These are phyloP conservation scores for Rhodotorula sp. DNA, from an alignment of 1,284 basidiomycete genomes.

Conservation along the genomic window DNA sequence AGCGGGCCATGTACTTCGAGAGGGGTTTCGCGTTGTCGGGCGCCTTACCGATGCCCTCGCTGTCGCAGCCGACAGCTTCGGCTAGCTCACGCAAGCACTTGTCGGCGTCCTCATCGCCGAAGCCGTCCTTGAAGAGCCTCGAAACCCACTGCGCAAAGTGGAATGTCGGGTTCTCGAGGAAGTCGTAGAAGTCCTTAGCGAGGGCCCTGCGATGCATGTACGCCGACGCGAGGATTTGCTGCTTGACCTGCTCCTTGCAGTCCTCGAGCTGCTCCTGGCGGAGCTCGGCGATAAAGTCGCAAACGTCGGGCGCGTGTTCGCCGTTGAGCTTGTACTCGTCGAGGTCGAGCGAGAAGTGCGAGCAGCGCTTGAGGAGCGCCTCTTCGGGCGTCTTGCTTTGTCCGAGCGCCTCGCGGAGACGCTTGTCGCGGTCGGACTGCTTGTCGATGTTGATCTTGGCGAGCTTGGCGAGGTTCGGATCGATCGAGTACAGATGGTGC, in stretches of 20 bases:
- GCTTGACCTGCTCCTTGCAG: slow-evolving; percentile 70
- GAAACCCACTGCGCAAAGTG: slow-evolving; percentile 9
- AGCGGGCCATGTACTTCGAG: neutral
- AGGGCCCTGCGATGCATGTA: slow-evolving; percentile 50
- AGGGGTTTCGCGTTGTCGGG: neutral
- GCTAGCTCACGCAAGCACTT: slow-evolving; percentile 68
- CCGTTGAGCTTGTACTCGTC: slow-evolving; percentile 45
- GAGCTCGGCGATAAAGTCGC: slow-evolving; percentile 82
- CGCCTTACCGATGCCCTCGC: slow-evolving; percentile 46
- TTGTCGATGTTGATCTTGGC: slow-evolving; percentile 57
- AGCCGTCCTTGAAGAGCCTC: neutral
- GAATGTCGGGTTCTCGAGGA: neutral
- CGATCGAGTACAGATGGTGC: slow-evolving; percentile 82
- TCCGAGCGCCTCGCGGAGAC: slow-evolving; percentile 79
- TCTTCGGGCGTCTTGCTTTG: slow-evolving; percentile 64
- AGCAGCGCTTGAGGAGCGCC: slow-evolving; percentile 85
- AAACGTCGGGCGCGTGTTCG: slow-evolving; percentile 61
- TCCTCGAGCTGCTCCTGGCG: slow-evolving; percentile 73
- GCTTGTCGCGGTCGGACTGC: slow-evolving; percentile 84
- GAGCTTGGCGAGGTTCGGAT: slow-evolving; percentile 59
- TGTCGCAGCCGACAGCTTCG: slow-evolving; percentile 64
- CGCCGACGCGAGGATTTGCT: slow-evolving; percentile 64
- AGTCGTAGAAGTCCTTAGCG: neutral
- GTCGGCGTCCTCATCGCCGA: slow-evolving; percentile 22
- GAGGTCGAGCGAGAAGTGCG: slow-evolving; percentile 84